Percentiles rank a stretch among this genome's conserved stretches.
Evolutionary conservation across 208 protist genomes (phyloP).

Genomic region (Balamuthia mandrillaris): DNA sequence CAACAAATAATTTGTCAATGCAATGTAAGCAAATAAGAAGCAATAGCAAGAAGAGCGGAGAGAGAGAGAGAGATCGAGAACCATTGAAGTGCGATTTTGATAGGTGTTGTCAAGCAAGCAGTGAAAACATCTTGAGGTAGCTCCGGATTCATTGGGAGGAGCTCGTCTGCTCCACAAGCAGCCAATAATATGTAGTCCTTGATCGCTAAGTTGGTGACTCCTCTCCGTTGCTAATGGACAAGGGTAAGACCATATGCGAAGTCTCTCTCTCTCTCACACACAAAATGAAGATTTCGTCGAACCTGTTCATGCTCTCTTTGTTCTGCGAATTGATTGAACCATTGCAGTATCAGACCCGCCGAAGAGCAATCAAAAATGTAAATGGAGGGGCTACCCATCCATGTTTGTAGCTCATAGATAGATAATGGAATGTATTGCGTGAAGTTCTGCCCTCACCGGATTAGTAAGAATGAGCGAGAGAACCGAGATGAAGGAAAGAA

Average conservation of each 20-base stretch:
- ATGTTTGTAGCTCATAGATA: constrained; percentile 89
- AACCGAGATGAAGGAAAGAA: constrained; percentile 23
- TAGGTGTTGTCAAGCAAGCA: constrained; percentile 96
- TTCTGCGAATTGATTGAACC: constrained; percentile 68
- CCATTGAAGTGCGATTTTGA: constrained; percentile 92
- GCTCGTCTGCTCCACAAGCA: constrained; percentile 88
- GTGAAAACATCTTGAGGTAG: constrained; percentile 98
- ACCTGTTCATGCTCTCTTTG: constrained; percentile 58
- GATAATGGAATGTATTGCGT: constrained; percentile 97
- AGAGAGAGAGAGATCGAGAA: constrained; percentile 60
- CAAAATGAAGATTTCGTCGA: background rate
- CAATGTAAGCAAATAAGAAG: no score
- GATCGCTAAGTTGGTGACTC: background rate
- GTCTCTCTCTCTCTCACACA: background rate
- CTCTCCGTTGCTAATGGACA: background rate
- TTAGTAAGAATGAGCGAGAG: background rate
- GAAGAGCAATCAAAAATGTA: constrained; percentile 96
- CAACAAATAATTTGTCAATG: no score
- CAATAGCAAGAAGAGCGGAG: no score
- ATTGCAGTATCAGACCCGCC: constrained; percentile 64
- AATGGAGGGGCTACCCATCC: constrained; percentile 87
- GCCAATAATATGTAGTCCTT: constrained; percentile 90
- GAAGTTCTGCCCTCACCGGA: constrained; percentile 69
- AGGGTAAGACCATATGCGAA: background rate
- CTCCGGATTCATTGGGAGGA: constrained; percentile 86